Conservation (phyloP, 768 basidiomycete species). For the Hericium erinaceus region DNA sequence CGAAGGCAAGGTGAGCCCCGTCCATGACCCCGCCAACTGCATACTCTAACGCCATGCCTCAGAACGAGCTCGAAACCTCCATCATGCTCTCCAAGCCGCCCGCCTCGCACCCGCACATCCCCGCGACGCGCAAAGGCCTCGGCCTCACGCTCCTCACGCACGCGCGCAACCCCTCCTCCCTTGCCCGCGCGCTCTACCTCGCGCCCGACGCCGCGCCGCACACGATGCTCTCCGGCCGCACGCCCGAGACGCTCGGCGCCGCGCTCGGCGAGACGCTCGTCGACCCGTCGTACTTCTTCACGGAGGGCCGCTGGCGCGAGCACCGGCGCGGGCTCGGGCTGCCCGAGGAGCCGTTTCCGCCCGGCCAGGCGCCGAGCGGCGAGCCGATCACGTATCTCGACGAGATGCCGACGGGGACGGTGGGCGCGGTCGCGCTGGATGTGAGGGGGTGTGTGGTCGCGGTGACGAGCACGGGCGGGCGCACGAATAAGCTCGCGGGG, state of each 20-base stretch:
- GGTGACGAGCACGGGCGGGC: conserved; percentile 74
- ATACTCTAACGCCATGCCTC: conserved; percentile 1
- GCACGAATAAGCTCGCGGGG: conserved; percentile 76
- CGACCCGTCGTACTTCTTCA: conserved; percentile 73
- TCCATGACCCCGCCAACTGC: neutral
- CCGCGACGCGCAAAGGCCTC: conserved; percentile 49
- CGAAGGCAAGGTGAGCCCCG: conserved; percentile 54
- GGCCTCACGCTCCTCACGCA: conserved; percentile 58
- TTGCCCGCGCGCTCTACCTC: conserved; percentile 64
- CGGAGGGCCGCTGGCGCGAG: conserved; percentile 64
- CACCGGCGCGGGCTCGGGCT: conserved; percentile 67
- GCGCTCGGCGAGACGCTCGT: conserved; percentile 35
- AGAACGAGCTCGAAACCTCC: conserved; percentile 81
- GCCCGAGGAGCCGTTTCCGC: conserved; percentile 52
- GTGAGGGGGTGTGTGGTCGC: conserved; percentile 60
- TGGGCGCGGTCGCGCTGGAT: conserved; percentile 80
- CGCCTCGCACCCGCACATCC: conserved; percentile 48
- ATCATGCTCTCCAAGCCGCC: conserved; percentile 78
- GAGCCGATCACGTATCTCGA: conserved; percentile 33
- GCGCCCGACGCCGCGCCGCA: conserved; percentile 55
- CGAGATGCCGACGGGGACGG: conserved; percentile 64
- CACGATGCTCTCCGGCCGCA: conserved; percentile 56
- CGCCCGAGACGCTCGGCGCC: conserved; percentile 53
- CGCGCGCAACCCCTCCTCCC: conserved; percentile 63
- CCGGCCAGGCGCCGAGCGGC: conserved; percentile 20